Percentiles rank a stretch among this genome's conserved stretches.
These are phyloP conservation scores for Tausonia pullulans DNA, from an alignment of 1,284 basidiomycete genomes.

Conservation along the genomic window DNA sequence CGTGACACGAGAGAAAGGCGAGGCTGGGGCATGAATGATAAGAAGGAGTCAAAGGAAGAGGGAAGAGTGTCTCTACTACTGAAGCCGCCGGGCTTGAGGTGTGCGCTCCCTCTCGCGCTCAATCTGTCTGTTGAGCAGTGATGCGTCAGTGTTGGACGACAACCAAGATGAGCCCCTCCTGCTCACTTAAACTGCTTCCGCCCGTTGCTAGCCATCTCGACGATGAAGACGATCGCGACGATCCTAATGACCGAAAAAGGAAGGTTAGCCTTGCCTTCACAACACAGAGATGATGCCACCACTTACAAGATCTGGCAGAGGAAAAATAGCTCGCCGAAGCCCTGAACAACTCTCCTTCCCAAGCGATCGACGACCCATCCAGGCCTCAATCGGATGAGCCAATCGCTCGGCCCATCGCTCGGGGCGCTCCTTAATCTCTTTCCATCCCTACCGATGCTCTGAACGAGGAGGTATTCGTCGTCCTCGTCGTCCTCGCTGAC, in stretches of 20 bases:
- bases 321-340: constrained; percentile 3
- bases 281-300: not conserved
- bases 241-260: not conserved
- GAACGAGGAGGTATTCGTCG: not conserved
- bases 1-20: too few relatives aligned
- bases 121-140: too few relatives aligned
- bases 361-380: constrained; percentile 5
- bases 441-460: not conserved
- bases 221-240: constrained; percentile 8
- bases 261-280: not conserved
- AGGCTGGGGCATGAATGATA: not conserved
- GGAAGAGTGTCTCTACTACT: not conserved
- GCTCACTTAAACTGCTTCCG: not conserved
- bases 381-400: constrained; percentile 8
- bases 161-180: too few relatives aligned
- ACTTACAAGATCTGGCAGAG: constrained; percentile 6
- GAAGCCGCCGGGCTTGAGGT: too few relatives aligned
- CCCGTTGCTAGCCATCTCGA: constrained; percentile 4
- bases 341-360: not conserved
- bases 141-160: too few relatives aligned
- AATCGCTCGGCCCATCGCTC: constrained; percentile 7
- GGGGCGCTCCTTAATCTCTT: constrained; percentile 2
- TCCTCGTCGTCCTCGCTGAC: not conserved
- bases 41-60: not conserved
- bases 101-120: too few relatives aligned